phyloP scores from a whole-genome alignment of 306 rosid species.

The Cucurbita pepo region DNA sequence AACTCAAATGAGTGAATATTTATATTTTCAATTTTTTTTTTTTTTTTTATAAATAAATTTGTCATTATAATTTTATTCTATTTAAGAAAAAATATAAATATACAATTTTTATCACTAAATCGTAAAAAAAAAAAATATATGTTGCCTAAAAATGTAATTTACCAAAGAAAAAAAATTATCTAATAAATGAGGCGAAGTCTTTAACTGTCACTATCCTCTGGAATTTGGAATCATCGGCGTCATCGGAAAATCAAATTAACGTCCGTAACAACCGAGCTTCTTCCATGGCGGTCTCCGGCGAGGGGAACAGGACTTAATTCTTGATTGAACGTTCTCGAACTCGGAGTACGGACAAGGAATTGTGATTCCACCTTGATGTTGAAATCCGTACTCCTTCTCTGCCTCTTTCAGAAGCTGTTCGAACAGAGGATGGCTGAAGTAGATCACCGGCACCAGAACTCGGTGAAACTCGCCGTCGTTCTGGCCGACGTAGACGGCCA shows the following conservation, averaged over 20 bases:
- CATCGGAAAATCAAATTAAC: conserved; percentile 7
- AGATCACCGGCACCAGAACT: conserved; percentile 76
- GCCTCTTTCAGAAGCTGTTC: conserved; percentile 54
- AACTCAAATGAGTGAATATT: too few relatives aligned
- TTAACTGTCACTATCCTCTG: conserved; percentile 6
- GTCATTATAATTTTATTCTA: too few relatives aligned
- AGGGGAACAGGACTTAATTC: conserved; percentile 40
- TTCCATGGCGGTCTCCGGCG: conserved; percentile 26
- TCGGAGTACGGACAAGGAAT: conserved; percentile 68
- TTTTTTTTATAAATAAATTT: too few relatives aligned
- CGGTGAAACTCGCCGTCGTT: conserved; percentile 58
- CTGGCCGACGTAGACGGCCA: conserved; percentile 82
- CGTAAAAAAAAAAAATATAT: too few relatives aligned
- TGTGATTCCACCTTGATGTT: conserved; percentile 71
- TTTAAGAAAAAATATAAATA: too few relatives aligned
- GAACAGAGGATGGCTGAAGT: conserved; percentile 79
- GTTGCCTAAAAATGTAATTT: background rate
- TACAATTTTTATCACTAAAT: too few relatives aligned
- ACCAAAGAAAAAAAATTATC: background rate
- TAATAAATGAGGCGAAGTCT: background rate
- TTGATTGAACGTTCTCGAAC: conserved; percentile 62
- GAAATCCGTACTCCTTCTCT: conserved; percentile 60
- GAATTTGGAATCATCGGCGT: conserved; percentile 1
- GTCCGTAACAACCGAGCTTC: conserved; percentile 16
- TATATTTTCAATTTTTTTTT: too few relatives aligned